Conservation (phyloP, 2,329 filamentous ascomycete genomes). For the Aspergillus pseudoglaucus region DNA sequence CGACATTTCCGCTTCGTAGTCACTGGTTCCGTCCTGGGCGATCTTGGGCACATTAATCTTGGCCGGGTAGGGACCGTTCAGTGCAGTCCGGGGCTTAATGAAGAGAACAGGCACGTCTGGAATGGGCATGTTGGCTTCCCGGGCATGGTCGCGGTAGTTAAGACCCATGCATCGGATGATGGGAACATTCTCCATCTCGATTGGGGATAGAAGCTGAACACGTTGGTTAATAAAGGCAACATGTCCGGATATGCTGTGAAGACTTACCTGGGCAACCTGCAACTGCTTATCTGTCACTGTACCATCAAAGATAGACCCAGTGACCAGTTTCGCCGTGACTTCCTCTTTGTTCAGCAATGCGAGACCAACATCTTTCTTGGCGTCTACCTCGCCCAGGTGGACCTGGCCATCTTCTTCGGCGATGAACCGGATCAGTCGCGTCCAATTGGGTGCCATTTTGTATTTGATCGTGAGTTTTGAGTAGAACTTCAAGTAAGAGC, state of each 20-base stretch:
- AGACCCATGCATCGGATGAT: constrained; percentile 1
- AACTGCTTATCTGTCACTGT: constrained; percentile 24
- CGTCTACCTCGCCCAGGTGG: constrained; percentile 36
- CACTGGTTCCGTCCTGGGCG: constrained; percentile 31
- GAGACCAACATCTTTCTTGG: constrained; percentile 29
- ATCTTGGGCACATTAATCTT: constrained; percentile 26
- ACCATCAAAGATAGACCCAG: constrained; percentile 31
- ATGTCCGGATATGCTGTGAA: not conserved
- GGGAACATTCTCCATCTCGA: not conserved
- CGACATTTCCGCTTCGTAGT: constrained; percentile 38
- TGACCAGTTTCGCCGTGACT: constrained; percentile 28
- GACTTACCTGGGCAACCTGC: constrained; percentile 16
- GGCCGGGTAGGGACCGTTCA: constrained; percentile 26
- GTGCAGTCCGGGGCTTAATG: constrained; percentile 33
- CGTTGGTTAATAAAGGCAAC: not conserved
- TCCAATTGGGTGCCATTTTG: constrained; percentile 25
- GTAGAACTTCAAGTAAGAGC: too few relatives aligned
- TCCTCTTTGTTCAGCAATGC: constrained; percentile 26
- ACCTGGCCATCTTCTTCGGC: constrained; percentile 36
- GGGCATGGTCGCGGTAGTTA: constrained; percentile 23
- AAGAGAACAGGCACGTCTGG: constrained; percentile 33
- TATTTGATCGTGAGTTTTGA: too few relatives aligned
- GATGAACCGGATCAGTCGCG: constrained; percentile 38
- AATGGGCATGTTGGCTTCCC: constrained; percentile 33
- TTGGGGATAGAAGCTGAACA: not conserved